Evolutionary conservation across 805 yeast species (phyloP).

Genomic region (Brettanomyces custersianus): DNA sequence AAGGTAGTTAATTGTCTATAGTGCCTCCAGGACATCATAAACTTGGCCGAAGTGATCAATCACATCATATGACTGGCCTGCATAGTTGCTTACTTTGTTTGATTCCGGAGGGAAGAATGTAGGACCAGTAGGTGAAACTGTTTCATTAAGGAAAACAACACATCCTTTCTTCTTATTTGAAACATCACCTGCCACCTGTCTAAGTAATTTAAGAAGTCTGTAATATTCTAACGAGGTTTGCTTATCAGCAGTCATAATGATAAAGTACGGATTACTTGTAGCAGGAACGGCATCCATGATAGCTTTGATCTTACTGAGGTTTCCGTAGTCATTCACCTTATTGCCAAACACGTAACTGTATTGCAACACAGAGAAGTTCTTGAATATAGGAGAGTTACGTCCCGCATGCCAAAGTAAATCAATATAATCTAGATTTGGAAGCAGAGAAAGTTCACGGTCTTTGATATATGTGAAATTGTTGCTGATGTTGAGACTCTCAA

Average conservation of each 20-base stretch:
- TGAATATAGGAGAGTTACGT: constrained; percentile 3
- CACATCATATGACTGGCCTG: constrained; percentile 12
- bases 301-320: constrained; percentile 9
- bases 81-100: constrained; percentile 3
- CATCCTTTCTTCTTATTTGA: constrained; percentile 9
- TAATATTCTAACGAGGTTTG: constrained; percentile 18
- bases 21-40: constrained; percentile 14
- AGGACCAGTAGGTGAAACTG: background rate
- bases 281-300: constrained; percentile 3
- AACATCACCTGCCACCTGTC: constrained; percentile 4
- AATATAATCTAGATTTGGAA: constrained; percentile 12
- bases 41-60: constrained; percentile 13
- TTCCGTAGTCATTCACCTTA: constrained; percentile 12
- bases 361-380: constrained; percentile 5
- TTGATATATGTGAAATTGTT: constrained; percentile 15
- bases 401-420: constrained; percentile 1
- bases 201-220: constrained; percentile 13
- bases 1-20: too few species aligned
- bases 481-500: constrained; percentile 11
- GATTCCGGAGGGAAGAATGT: constrained; percentile 1
- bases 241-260: constrained; percentile 17
- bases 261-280: constrained; percentile 8
- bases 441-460: constrained; percentile 15
- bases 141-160: constrained; percentile 13
- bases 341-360: constrained; percentile 15